Conservation (phyloP, 345 rosid species). For the Raphanus sativus region DNA sequence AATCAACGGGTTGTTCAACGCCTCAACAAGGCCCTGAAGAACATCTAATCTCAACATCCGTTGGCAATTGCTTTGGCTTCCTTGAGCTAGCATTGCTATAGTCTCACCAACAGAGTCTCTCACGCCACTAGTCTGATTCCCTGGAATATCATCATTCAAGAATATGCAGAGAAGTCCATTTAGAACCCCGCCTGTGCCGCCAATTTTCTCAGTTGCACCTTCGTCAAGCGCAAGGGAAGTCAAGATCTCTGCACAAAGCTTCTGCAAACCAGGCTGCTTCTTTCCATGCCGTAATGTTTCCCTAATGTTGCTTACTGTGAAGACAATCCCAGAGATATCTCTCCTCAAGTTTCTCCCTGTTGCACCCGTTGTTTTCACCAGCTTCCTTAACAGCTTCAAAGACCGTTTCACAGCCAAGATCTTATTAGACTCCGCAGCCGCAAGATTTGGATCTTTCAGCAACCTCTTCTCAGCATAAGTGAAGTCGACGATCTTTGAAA, state of each 20-base stretch:
- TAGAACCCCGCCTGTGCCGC: constrained; percentile 82
- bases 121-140: constrained; percentile 40
- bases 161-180: constrained; percentile 72
- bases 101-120: constrained; percentile 82
- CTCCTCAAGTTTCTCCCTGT: constrained; percentile 70
- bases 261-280: constrained; percentile 59
- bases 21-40: constrained; percentile 47
- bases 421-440: constrained; percentile 36
- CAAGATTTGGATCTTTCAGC: constrained; percentile 43
- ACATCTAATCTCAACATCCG: constrained; percentile 57
- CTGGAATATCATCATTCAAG: constrained; percentile 48
- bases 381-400: constrained; percentile 74
- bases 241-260: constrained; percentile 65
- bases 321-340: constrained; percentile 75
- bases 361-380: constrained; percentile 68
- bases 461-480: constrained; percentile 59
- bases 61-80: constrained; percentile 67
- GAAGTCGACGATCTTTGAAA: constrained; percentile 84
- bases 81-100: constrained; percentile 80
- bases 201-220: constrained; percentile 76
- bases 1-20: constrained; percentile 50
- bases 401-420: constrained; percentile 69
- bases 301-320: constrained; percentile 79
- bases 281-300: constrained; percentile 65
- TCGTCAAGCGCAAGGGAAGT: constrained; percentile 71